Evolutionary conservation across 2,329 filamentous ascomycete species (phyloP).

Genomic region (Cercospora sojina): DNA sequence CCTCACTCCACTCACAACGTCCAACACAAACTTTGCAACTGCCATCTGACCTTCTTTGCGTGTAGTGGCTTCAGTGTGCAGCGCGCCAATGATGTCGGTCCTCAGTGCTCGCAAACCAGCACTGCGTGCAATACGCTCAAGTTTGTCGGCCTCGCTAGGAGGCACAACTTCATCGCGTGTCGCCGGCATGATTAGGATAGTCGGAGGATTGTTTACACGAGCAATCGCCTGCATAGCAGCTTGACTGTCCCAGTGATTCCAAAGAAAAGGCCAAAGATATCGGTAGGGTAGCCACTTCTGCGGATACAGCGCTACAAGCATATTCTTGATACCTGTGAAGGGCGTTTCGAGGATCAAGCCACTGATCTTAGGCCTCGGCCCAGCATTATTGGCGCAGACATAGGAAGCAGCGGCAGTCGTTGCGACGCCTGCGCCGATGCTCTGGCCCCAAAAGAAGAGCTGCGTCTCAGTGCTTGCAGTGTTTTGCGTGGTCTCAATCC

Average conservation of each 20-base stretch:
- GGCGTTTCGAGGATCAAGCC: slow-evolving; percentile 72
- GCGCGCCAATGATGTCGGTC: slow-evolving; percentile 46
- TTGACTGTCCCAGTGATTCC: slow-evolving; percentile 57
- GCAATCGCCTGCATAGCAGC: slow-evolving; percentile 44
- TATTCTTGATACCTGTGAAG: slow-evolving; percentile 67
- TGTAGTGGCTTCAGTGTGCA: slow-evolving; percentile 52
- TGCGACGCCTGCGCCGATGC: slow-evolving; percentile 70
- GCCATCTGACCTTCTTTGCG: slow-evolving; percentile 45
- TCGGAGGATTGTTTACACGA: slow-evolving; percentile 18
- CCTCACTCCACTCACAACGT: background rate
- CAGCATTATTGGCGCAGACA: slow-evolving; percentile 40
- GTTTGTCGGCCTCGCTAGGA: slow-evolving; percentile 55
- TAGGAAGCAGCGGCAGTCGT: slow-evolving; percentile 57
- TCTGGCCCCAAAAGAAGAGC: slow-evolving; percentile 73
- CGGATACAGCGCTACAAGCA: slow-evolving; percentile 71
- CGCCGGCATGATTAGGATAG: slow-evolving; percentile 57
- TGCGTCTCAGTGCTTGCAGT: slow-evolving; percentile 36
- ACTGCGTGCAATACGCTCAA: slow-evolving; percentile 46
- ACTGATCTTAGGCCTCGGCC: slow-evolving; percentile 32
- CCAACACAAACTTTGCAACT: slow-evolving; percentile 31
- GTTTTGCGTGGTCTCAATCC: slow-evolving; percentile 53
- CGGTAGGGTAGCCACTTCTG: slow-evolving; percentile 78
- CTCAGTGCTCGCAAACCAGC: slow-evolving; percentile 40
- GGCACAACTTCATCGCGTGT: slow-evolving; percentile 59
- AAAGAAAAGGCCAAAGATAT: slow-evolving; percentile 70